Base-by-base conservation (phyloP, 192 early-diverging fungal species). In the Dispira parvispora region DNA sequence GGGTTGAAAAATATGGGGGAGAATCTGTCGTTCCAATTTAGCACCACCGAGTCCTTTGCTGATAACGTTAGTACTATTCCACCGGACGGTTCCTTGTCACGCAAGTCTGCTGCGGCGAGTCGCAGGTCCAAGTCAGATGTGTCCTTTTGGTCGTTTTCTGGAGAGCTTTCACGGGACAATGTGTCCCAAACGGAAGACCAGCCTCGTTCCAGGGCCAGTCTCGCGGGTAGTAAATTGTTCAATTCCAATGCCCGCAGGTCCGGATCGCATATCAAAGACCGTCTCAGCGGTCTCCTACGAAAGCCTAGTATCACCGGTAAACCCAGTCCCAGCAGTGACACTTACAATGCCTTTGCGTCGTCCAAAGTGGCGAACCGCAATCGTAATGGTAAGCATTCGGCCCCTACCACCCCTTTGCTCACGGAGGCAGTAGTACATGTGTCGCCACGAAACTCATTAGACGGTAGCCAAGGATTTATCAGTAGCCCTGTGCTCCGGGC, bases 371-470 rank as follows among this genome's bases (percentile, higher is more conserved):
- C 11, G n/a, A n/a, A 25, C 14, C 12, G 12, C 8, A n/a, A 61
- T 14, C 58, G 43, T 43, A 14, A 9, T 10, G 43, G 43, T 25
- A 43, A 45, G 42, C 18, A 32, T n/a, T 61, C 43, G 12, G 58
- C 58, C 1, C 58, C 58, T 11, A 61, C 58, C 58, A 61, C 58
- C 12, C 58, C 58, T 11, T 16, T 61, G 8, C 58, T 61, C 26
- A 45, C 58, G 13, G 58, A 61, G 18, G 43, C 58, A 8, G 43
- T 61, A 12, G 58, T 45, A 18, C 58, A 43, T 2, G 45, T 45
- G 20, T 61, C 58, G 18, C 58, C 58, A 16, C 58, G 58, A n/a
- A 43, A n/a, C 58, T 61, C 58, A 12, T 14, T 42, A n/a, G 58
- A 61, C 25, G 42, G 58, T 20, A 18, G 43, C 12, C 58, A 61